These are phyloP conservation scores for Tylopilus sp. DNA, from an alignment of 768 basidiomycete genomes.

Conservation along the genomic window DNA sequence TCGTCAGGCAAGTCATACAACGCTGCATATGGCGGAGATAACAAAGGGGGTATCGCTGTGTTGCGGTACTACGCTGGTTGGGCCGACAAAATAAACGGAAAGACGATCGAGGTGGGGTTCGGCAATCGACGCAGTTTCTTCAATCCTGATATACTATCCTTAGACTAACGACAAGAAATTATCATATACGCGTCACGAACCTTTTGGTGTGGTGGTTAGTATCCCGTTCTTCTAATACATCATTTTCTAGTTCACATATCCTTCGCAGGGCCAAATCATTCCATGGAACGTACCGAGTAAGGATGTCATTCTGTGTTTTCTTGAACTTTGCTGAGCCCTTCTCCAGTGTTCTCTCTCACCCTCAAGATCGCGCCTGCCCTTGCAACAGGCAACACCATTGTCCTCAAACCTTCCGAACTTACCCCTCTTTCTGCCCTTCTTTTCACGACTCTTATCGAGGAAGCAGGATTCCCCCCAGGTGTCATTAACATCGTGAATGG, in stretches of 20 bases:
- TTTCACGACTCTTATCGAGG: conserved; percentile 1
- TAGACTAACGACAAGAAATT: conserved; percentile 5
- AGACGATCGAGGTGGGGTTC: conserved; percentile 3
- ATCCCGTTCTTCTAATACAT: neutral
- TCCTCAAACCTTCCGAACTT: conserved; percentile 12
- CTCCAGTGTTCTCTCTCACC: conserved; percentile 7
- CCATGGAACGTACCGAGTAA: conserved; percentile 11
- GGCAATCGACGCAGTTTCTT: neutral
- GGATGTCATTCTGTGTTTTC: neutral
- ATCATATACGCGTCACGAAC: conserved; percentile 11
- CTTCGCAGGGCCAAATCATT: conserved; percentile 10
- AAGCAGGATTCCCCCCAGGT: neutral
- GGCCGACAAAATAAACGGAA: conserved; percentile 12
- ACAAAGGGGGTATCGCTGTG: neutral
- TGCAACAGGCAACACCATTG: neutral
- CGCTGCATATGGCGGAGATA: neutral
- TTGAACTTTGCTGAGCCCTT: neutral
- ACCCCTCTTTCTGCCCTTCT: conserved; percentile 7
- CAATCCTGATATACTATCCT: neutral
- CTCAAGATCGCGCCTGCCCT: conserved; percentile 7
- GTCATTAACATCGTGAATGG: too few species aligned
- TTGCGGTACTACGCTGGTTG: conserved; percentile 12
- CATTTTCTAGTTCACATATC: neutral
- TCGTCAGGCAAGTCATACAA: conserved; percentile 7
- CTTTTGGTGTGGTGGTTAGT: conserved; percentile 6